These are phyloP conservation scores for Pseudomassariella vexata DNA, from an alignment of 2,329 filamentous ascomycete species.

Conservation along the genomic window DNA sequence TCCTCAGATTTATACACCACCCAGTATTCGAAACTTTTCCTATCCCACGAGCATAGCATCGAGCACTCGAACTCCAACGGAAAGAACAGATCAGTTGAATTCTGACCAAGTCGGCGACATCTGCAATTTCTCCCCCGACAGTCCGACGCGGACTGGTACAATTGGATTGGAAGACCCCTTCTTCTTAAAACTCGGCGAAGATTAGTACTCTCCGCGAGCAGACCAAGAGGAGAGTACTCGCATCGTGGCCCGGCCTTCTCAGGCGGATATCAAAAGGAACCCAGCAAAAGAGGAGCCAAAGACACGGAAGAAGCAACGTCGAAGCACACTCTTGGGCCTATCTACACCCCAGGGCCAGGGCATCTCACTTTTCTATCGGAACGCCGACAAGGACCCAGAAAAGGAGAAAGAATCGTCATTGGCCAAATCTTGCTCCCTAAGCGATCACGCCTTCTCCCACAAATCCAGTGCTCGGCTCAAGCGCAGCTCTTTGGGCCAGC, in stretches of 20 bases:
- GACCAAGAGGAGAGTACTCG: conserved; percentile 8
- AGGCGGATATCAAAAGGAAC: conserved; percentile 5
- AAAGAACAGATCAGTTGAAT: conserved; percentile 10
- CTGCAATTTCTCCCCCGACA: conserved; percentile 20
- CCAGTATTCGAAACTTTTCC: conserved; percentile 23
- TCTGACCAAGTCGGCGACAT: conserved; percentile 23
- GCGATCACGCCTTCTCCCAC: conserved; percentile 15
- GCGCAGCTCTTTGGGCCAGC: conserved; percentile 19
- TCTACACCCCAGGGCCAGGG: conserved; percentile 13
- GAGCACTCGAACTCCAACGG: conserved; percentile 3
- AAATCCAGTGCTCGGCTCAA: conserved; percentile 16
- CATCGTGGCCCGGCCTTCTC: conserved; percentile 5
- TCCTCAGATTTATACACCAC: conserved; percentile 10
- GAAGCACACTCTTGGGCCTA: conserved; percentile 15
- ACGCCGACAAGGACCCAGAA: conserved; percentile 12
- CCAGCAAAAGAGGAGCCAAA: conserved; percentile 10
- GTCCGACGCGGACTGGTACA: conserved; percentile 10
- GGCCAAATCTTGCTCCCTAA: conserved; percentile 12
- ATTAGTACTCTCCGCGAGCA: conserved; percentile 10
- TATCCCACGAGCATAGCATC: conserved; percentile 20
- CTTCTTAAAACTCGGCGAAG: conserved; percentile 17
- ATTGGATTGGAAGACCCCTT: conserved; percentile 19
- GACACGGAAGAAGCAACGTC: conserved; percentile 16
- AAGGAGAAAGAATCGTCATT: conserved; percentile 11
- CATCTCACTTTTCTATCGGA: conserved; percentile 17